A percentile compares a stretch with the other conserved stretches of the same genome.
phyloP scores from a whole-genome alignment of 2,329 filamentous ascomycete species.

The Metarhizium brunneum region DNA sequence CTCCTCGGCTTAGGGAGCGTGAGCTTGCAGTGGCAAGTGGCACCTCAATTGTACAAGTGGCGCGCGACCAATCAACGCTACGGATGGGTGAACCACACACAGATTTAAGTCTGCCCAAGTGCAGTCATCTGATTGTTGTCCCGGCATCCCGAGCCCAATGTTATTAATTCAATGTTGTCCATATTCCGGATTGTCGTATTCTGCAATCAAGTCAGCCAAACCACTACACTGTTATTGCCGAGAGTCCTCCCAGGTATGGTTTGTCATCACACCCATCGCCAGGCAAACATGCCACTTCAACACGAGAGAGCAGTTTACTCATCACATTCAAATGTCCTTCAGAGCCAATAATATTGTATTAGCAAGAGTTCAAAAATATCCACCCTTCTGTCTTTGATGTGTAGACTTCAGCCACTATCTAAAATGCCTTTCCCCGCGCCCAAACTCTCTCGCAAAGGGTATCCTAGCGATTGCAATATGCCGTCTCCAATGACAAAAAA shows the following conservation, averaged over 20 bases:
- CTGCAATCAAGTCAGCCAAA: not conserved
- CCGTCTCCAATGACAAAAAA: slow-evolving; percentile 7
- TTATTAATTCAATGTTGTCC: no score
- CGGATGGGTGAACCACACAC: not conserved
- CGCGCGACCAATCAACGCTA: no score
- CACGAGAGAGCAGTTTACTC: not conserved
- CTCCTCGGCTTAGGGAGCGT: not conserved
- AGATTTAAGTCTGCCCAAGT: no score
- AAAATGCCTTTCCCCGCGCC: slow-evolving; percentile 6
- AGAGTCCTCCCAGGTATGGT: not conserved
- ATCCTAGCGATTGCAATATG: slow-evolving; percentile 20
- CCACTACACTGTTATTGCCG: not conserved
- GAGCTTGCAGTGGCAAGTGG: not conserved
- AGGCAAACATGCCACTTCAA: not conserved
- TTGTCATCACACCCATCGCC: not conserved
- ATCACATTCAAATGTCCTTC: not conserved
- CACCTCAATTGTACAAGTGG: no score
- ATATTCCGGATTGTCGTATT: not conserved
- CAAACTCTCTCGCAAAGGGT: slow-evolving; percentile 21
- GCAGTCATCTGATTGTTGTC: not conserved
- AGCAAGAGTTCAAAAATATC: not conserved
- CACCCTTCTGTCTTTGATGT: slow-evolving; percentile 1
- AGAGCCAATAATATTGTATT: not conserved
- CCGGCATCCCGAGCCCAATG: not conserved
- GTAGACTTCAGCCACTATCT: slow-evolving; percentile 17